Conservation (phyloP, 495 filamentous ascomycete species). For the Lasiosphaeria hispida region DNA sequence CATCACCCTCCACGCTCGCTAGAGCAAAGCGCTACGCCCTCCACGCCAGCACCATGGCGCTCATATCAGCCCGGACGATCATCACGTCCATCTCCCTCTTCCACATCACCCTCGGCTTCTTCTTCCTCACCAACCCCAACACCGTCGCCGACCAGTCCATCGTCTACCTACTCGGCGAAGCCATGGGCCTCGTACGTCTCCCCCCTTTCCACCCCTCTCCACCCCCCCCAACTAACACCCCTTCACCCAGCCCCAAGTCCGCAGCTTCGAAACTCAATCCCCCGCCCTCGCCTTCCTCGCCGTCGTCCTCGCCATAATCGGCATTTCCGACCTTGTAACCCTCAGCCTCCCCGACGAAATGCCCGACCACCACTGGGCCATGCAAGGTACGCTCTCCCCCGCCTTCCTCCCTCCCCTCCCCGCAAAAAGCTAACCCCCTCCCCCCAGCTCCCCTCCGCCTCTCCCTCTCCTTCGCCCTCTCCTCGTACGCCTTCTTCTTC, state of each 20-base stretch:
- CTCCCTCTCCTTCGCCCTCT: conserved; percentile 60
- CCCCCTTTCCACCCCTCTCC: conserved; percentile 1
- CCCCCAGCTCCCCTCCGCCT: conserved; percentile 60
- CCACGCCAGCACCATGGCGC: conserved; percentile 57
- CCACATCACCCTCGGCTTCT: conserved; percentile 76
- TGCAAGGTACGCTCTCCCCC: conserved; percentile 45
- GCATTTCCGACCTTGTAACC: conserved; percentile 70
- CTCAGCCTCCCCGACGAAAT: conserved; percentile 71
- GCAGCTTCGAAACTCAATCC: conserved; percentile 60
- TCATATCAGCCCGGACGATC: conserved; percentile 73
- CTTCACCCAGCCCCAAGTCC: conserved; percentile 39
- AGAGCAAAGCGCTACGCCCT: neutral
- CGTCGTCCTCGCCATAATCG: conserved; percentile 62
- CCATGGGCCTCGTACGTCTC: conserved; percentile 67
- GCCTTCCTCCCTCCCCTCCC: neutral
- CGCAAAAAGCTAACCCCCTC: neutral
- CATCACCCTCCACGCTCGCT: neutral
- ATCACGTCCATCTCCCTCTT: conserved; percentile 77
- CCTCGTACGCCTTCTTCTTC: conserved; percentile 67
- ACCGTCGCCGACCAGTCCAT: conserved; percentile 74
- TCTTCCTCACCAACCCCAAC: conserved; percentile 70
- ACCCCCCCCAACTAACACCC: neutral
- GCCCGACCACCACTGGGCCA: conserved; percentile 61
- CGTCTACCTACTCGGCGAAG: conserved; percentile 79
- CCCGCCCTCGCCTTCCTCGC: conserved; percentile 70